Conservation (phyloP, 352 stramenopile genomes). For the Sclerospora graminicola region DNA sequence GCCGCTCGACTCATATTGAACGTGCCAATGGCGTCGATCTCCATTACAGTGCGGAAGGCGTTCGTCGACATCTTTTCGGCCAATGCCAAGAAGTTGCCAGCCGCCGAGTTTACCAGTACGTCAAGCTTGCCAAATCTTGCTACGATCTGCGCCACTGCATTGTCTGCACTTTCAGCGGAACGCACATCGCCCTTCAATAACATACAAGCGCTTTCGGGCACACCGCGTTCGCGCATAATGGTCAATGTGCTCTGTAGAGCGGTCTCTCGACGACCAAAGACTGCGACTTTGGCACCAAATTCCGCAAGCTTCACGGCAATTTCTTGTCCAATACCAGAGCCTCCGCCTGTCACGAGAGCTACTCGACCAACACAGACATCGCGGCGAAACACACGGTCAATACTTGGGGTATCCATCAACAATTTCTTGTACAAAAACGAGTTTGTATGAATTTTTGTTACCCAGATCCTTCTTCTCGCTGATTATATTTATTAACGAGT, state of each 20-base stretch:
- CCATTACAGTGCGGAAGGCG: constrained; percentile 93
- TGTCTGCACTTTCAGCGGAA: constrained; percentile 60
- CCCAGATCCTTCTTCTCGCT: no score
- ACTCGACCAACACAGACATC: constrained; percentile 58
- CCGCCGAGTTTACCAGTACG: constrained; percentile 90
- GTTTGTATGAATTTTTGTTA: no score
- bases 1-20: constrained; percentile 93
- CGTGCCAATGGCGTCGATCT: constrained; percentile 92
- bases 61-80: constrained; percentile 87
- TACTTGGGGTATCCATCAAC: constrained; percentile 49
- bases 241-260: constrained; percentile 84
- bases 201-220: constrained; percentile 24
- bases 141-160: constrained; percentile 69
- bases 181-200: constrained; percentile 79
- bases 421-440: no score
- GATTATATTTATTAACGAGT: no score
- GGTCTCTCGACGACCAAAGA: constrained; percentile 88
- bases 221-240: constrained; percentile 33
- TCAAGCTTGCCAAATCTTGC: constrained; percentile 81
- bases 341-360: constrained; percentile 89
- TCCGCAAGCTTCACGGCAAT: constrained; percentile 86
- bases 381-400: constrained; percentile 43
- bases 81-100: constrained; percentile 89
- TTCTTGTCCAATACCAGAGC: constrained; percentile 92
- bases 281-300: constrained; percentile 87